Conservation (phyloP, 495 filamentous ascomycete genomes). For the Penicillium cosmopolitanum region DNA sequence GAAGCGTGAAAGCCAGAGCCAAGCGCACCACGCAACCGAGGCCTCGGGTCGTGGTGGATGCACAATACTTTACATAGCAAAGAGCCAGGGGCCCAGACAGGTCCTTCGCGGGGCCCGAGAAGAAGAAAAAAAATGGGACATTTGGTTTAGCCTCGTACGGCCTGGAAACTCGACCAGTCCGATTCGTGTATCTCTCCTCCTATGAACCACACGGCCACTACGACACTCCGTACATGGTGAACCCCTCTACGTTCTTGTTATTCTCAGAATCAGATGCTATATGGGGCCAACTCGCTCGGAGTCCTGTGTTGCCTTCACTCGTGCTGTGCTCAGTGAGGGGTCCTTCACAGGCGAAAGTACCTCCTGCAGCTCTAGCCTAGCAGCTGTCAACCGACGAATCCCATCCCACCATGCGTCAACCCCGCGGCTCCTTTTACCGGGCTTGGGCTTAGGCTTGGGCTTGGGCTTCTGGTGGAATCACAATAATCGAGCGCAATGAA, state of each 20-base stretch:
- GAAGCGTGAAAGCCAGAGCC: not conserved
- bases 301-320: not conserved
- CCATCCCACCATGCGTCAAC: not conserved
- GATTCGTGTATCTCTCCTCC: not conserved
- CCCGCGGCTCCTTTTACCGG: not conserved
- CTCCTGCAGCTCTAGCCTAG: not conserved
- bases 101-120: not conserved
- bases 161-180: constrained; percentile 1
- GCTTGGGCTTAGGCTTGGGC: not conserved
- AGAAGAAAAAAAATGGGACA: not conserved
- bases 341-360: not conserved
- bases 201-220: not conserved
- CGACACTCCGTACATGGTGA: not conserved
- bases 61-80: not conserved
- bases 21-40: constrained; percentile 4
- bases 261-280: no score
- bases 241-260: no score
- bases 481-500: not conserved
- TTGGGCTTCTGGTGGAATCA: not conserved
- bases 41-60: constrained; percentile 4
- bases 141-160: not conserved
- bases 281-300: no score
- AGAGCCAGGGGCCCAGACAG: not conserved
- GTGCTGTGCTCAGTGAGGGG: not conserved
- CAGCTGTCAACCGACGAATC: constrained; percentile 3